Evolutionary conservation across 257 asterid genomes (phyloP).

Genomic region (Nicotiana attenuata): DNA sequence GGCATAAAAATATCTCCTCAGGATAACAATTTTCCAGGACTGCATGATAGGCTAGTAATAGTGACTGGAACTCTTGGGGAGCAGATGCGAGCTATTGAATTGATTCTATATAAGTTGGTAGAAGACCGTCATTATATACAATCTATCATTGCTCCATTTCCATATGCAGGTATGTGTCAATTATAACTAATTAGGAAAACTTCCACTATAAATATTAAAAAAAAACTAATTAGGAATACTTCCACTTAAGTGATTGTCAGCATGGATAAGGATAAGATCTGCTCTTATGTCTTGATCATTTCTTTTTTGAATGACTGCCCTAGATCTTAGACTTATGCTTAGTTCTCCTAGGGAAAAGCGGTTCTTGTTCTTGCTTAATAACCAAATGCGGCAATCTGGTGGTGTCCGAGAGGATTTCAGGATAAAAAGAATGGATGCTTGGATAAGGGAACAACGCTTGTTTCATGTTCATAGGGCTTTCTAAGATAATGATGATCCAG

Average conservation of each 20-base stretch:
- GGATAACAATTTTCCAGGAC: slow-evolving; percentile 72
- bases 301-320: neutral
- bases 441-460: neutral
- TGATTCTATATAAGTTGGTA: slow-evolving; percentile 67
- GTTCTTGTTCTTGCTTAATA: too few species aligned
- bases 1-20: slow-evolving; percentile 82
- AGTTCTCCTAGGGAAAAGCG: too few species aligned
- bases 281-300: neutral
- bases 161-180: slow-evolving; percentile 58
- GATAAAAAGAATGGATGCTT: neutral
- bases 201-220: too few species aligned
- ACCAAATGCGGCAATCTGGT: too few species aligned
- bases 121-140: slow-evolving; percentile 72
- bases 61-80: slow-evolving; percentile 63
- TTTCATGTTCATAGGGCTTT: neutral
- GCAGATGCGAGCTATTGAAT: slow-evolving; percentile 79
- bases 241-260: too few species aligned
- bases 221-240: too few species aligned
- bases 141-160: slow-evolving; percentile 63
- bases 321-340: too few species aligned
- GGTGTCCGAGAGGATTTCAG: neutral
- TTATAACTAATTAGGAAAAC: neutral
- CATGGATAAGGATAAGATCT: neutral
- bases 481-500: neutral
- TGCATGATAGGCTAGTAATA: slow-evolving; percentile 82